Evolutionary conservation across 2,329 filamentous ascomycete genomes (phyloP), one percentile per base, ranked within the genome.

Genomic region (Microthyrium microscopicum): DNA sequence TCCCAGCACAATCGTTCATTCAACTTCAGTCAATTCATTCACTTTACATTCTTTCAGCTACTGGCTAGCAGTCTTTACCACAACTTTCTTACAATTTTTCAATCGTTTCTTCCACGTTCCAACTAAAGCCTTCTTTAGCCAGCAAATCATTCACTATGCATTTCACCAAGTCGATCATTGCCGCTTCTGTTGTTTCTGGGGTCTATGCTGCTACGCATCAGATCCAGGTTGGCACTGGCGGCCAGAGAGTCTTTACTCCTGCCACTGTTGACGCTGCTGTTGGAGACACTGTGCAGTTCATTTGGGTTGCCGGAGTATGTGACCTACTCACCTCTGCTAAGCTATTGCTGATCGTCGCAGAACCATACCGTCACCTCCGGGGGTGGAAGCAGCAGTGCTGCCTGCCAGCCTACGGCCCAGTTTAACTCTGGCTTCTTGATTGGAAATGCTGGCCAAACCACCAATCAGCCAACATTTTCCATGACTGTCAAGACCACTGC

Each of bases 301-400:
- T 33, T 18, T 33, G 19, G 19, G 31, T 29, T 7, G 21, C 19
- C 21, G 31, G 31, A 8, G 31, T 33, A 33, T 32, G 31, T 17
- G 13, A 15, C 29, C 21, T 15, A 7, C 12, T 31, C 19, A 19
- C 29, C 9, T 31, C 7, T 20, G 12, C 21, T 9, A 7, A 11
- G 15, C 29, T 20, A n/a, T 31, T 26, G 8, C 19, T 31, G 29
- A 20, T 8, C 19, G 21, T 8, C 29, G 8, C 17, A 33, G 31
- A 33, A 33, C 31, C 31, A 33, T 16, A 33, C 31, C 22, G 31
- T 33, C 20, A 33, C 31, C 16, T 33, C 31, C 11, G 29, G 29
- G 22, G 29, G 29, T 25, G 29, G 29, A 31, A 31, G 29, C 18
- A 21, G 7, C 31, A n/a, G 20, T 13, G 21, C 21, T 31, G 31